These are phyloP conservation scores for Zalerion maritima DNA, from an alignment of 495 filamentous ascomycete species.

Conservation along the genomic window DNA sequence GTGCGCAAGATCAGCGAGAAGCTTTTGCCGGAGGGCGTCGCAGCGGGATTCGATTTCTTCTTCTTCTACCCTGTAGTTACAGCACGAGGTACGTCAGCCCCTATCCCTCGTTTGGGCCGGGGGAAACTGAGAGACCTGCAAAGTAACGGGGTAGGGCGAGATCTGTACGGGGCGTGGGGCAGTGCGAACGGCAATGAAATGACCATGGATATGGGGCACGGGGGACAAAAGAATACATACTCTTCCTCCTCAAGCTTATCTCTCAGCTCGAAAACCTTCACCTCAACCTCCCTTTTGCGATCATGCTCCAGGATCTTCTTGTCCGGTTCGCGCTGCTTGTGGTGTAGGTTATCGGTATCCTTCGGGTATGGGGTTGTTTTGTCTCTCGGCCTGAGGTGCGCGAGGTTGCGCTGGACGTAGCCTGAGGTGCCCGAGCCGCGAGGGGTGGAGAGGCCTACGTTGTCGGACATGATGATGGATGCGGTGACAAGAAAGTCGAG, in stretches of 20 bases:
- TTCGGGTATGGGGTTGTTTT: conserved; percentile 46
- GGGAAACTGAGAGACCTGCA: conserved; percentile 2
- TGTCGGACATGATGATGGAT: conserved; percentile 71
- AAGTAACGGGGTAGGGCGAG: neutral
- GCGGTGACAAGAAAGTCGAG: too few species aligned
- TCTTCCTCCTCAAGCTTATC: conserved; percentile 85
- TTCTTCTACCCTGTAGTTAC: conserved; percentile 43
- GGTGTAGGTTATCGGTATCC: conserved; percentile 44
- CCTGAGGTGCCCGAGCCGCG: conserved; percentile 91
- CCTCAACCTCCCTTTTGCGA: conserved; percentile 71
- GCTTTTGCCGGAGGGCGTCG: conserved; percentile 46
- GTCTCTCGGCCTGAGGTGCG: conserved; percentile 70
- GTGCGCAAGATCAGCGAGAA: conserved; percentile 43
- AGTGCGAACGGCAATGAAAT: neutral
- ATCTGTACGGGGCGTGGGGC: neutral
- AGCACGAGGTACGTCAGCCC: neutral
- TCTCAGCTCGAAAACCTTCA: conserved; percentile 79
- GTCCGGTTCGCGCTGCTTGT: conserved; percentile 74
- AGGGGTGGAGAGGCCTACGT: conserved; percentile 92
- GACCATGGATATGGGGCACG: neutral
- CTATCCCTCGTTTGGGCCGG: neutral
- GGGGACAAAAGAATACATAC: conserved; percentile 22
- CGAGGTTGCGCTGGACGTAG: conserved; percentile 91
- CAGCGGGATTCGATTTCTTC: conserved; percentile 65
- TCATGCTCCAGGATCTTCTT: conserved; percentile 89